These are phyloP conservation scores for Pseudozyma tsukubaensis DNA, from an alignment of 1,284 basidiomycete genomes.

Conservation along the genomic window DNA sequence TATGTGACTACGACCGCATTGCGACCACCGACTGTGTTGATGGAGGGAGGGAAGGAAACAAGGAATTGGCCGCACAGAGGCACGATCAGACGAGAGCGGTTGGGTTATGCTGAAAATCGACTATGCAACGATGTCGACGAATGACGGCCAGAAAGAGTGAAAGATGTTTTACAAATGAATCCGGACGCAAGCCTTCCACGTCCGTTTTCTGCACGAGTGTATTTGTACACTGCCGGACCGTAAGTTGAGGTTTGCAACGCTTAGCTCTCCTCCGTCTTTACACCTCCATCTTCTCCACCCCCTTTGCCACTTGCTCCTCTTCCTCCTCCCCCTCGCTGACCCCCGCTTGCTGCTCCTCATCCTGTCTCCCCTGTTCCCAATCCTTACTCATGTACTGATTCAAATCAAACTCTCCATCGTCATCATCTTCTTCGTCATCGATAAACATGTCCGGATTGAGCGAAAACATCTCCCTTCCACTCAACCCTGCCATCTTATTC, in stretches of 20 bases:
- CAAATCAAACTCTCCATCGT: constrained; percentile 59
- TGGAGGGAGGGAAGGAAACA: not conserved
- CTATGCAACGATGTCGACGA: too few relatives aligned
- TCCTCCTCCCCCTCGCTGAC: constrained; percentile 40
- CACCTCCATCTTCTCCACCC: constrained; percentile 21
- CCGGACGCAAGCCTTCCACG: too few relatives aligned
- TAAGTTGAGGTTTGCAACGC: not conserved
- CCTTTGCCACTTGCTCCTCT: constrained; percentile 10
- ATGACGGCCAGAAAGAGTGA: too few relatives aligned
- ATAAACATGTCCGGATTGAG: constrained; percentile 96
- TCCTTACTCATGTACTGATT: constrained; percentile 58
- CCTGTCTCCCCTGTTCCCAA: constrained; percentile 62
- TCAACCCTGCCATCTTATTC: constrained; percentile 93
- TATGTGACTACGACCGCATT: too few relatives aligned
- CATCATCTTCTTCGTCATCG: constrained; percentile 73
- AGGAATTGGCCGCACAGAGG: too few relatives aligned
- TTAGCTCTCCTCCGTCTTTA: not conserved
- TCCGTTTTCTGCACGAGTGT: not conserved
- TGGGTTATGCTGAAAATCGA: too few relatives aligned
- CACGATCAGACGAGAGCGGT: too few relatives aligned
- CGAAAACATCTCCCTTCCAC: constrained; percentile 89
- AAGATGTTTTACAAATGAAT: too few relatives aligned
- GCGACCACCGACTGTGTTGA: not conserved
- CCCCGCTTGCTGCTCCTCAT: constrained; percentile 41
- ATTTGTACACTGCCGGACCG: not conserved